phyloP scores from a whole-genome alignment of 2,329 filamentous ascomycete species.

The Aureobasidium vineae region DNA sequence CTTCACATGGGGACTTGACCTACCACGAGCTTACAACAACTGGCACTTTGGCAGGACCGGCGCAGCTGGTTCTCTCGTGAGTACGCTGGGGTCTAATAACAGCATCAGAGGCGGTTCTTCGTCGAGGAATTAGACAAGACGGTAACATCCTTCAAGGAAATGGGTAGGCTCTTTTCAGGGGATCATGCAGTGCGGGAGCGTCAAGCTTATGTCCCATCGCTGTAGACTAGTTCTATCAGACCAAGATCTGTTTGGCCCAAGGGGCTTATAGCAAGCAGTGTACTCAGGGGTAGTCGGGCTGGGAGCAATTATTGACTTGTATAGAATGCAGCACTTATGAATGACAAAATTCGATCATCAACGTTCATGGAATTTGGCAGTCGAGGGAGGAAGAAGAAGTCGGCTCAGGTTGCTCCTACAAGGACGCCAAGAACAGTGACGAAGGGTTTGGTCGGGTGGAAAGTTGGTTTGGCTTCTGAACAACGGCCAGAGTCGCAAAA shows the following conservation, averaged over 20 bases:
- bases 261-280: not conserved
- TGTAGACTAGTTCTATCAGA: too few relatives aligned
- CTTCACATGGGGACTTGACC: conserved; percentile 30
- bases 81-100: not conserved
- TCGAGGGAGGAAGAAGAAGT: not conserved
- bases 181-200: not conserved
- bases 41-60: conserved; percentile 32
- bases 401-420: not conserved
- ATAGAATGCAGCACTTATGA: not conserved
- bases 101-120: not conserved
- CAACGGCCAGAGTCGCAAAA: conserved; percentile 18
- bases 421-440: conserved; percentile 7
- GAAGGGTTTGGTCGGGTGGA: conserved; percentile 7
- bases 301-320: too few relatives aligned
- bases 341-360: not conserved
- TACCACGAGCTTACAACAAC: conserved; percentile 30
- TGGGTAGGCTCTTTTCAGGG: not conserved
- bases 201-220: not conserved
- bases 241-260: not conserved
- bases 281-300: too few relatives aligned
- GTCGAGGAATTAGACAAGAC: not conserved
- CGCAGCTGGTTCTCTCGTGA: conserved; percentile 32
- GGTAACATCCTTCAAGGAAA: not conserved
- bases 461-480: conserved; percentile 25
- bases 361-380: not conserved